These are phyloP conservation scores for Mucor circinelloides DNA, from an alignment of 371 early-diverging fungal genomes.

Conservation along the genomic window DNA sequence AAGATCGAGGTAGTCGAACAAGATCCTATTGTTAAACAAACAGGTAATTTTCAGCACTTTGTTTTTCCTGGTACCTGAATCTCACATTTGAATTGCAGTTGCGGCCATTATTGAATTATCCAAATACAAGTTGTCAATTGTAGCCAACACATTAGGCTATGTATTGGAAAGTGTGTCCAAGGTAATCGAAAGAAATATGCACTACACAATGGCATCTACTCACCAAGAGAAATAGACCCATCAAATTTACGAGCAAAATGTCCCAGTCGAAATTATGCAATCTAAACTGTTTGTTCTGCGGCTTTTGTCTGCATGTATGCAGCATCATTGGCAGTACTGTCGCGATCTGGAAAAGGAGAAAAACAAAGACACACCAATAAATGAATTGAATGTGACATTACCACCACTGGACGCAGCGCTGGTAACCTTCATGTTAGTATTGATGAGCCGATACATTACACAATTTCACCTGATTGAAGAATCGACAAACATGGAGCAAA, in stretches of 20 bases:
- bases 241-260: conserved; percentile 52
- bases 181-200: conserved; percentile 35
- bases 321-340: conserved; percentile 61
- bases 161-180: conserved; percentile 67
- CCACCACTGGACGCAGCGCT: conserved; percentile 76
- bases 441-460: conserved; percentile 69
- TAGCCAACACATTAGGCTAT: conserved; percentile 57
- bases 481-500: conserved; percentile 25
- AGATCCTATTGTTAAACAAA: conserved; percentile 72
- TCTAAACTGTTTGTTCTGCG: conserved; percentile 78
- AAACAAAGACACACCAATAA: conserved; percentile 17
- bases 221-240: conserved; percentile 12
- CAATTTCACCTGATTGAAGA: conserved; percentile 49
- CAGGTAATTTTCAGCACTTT: conserved; percentile 27
- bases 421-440: conserved; percentile 65
- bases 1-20: conserved; percentile 60
- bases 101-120: conserved; percentile 70
- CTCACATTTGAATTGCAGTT: conserved; percentile 28
- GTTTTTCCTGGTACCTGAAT: neutral
- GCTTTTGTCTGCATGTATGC: conserved; percentile 75
- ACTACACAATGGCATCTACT: neutral
- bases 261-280: conserved; percentile 69
- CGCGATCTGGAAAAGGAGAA: conserved; percentile 20
- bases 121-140: conserved; percentile 56
- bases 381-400: neutral